A percentile compares a stretch with the other conserved stretches of the same genome.
Evolutionary conservation across 441 rosid species (phyloP).

Genomic region (Brassica hybrid): DNA sequence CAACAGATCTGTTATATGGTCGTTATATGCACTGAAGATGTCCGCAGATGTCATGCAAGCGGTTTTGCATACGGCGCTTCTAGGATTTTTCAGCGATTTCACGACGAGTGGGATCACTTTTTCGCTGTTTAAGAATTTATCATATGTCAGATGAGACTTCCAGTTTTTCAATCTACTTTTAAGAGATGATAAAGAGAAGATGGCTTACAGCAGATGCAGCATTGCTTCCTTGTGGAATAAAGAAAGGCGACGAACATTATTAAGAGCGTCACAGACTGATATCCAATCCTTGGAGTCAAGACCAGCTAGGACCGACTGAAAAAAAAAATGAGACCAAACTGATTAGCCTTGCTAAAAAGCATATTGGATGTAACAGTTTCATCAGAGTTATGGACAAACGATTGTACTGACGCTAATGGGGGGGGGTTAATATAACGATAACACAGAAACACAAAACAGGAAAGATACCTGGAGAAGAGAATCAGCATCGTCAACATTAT

Average conservation of each 20-base stretch:
- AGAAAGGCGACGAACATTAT: slow-evolving; percentile 78
- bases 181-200: slow-evolving; percentile 19
- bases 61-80: slow-evolving; percentile 93
- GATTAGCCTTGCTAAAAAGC: no score
- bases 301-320: slow-evolving; percentile 67
- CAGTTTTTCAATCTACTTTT: not conserved
- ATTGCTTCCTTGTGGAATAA: slow-evolving; percentile 73
- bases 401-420: not conserved
- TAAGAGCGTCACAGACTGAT: slow-evolving; percentile 76
- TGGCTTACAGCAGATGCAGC: slow-evolving; percentile 68
- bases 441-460: slow-evolving; percentile 4
- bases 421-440: not conserved
- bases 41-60: slow-evolving; percentile 91
- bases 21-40: slow-evolving; percentile 69
- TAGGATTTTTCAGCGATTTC: slow-evolving; percentile 90
- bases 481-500: slow-evolving; percentile 75
- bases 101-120: slow-evolving; percentile 75
- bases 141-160: not conserved
- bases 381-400: not conserved
- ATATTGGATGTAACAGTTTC: not conserved
- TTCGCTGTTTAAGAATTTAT: slow-evolving; percentile 53
- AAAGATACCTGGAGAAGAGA: slow-evolving; percentile 59
- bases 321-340: not conserved
- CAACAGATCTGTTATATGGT: slow-evolving; percentile 65
- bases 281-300: slow-evolving; percentile 95